Evolutionary conservation across 2,329 filamentous ascomycete genomes (phyloP), one percentile per base, ranked within the genome.

Genomic region (Venturia aucupariae): DNA sequence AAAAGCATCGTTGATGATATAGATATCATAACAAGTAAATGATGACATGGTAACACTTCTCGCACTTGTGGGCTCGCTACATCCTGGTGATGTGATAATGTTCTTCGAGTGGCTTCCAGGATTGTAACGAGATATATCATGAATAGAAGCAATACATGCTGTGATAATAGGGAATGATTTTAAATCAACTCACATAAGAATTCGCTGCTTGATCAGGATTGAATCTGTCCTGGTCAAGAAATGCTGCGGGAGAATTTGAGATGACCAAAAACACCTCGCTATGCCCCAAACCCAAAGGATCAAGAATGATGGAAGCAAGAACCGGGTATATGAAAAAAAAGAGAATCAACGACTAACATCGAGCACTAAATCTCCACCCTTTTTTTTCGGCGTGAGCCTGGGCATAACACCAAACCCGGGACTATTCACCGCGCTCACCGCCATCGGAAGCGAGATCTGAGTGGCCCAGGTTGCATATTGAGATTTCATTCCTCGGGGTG

Each of bases 301-400:
- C 13, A 2, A 30, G n/a, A 22, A 24, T 8, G 15, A 30, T 10
- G 4, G 13, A 57, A 27, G 35, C 30, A 11, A 35, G 35, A 57
- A 13, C 35, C 2, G 30, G 17, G 15, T n/a, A 15, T 57, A 57
- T 3, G 24, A 24, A 55, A 55, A 55, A 55, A 11, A 55, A 30
- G 24, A 27, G 48, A 17, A 19, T 55, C 48, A 55, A 55, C 51
- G 30, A 42, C 51, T 64, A 11, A 61, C 38, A 41, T 54, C 44
- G 17, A 64, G 38, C n/a, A 22, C 64, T 22, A 62, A 27, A 24
- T 64, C 55, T 19, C 62, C 63, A 22, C 63, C 63, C 24, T n/a
- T 44, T 35, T 41, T 60, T 19, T 8, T 61, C n/a, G 63, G 63
- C 38, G 55, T 64, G 17, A 64, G 15, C n/a, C 62, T 64, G n/a